Evolutionary conservation across 2,329 filamentous ascomycete genomes (phyloP).

Genomic region (Helminthosporium solani): DNA sequence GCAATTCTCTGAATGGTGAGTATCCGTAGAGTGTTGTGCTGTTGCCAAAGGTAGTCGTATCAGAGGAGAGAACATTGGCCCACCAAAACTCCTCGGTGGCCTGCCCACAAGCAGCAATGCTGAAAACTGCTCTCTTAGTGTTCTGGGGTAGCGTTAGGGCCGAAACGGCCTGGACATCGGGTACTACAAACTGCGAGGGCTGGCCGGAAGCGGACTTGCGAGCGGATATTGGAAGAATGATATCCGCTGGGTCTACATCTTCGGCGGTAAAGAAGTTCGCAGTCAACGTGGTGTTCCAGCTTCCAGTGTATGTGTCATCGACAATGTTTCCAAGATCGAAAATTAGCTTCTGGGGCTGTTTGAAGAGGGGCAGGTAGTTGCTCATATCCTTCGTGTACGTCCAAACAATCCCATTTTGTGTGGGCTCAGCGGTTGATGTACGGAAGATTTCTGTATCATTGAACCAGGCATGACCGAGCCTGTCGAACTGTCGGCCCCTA

Average conservation of each 20-base stretch:
- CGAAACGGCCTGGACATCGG: conserved; percentile 61
- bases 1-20: conserved; percentile 75
- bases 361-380: conserved; percentile 68
- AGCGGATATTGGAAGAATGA: conserved; percentile 66
- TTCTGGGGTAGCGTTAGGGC: conserved; percentile 65
- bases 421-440: conserved; percentile 80
- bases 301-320: conserved; percentile 68
- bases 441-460: conserved; percentile 79
- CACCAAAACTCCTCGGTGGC: conserved; percentile 82
- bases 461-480: conserved; percentile 73
- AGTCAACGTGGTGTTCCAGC: conserved; percentile 72
- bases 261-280: conserved; percentile 66
- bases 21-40: conserved; percentile 64
- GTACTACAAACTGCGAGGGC: conserved; percentile 68
- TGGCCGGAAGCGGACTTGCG: conserved; percentile 51
- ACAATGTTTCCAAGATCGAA: conserved; percentile 75
- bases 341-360: conserved; percentile 68
- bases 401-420: conserved; percentile 69
- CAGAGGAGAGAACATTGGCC: conserved; percentile 69
- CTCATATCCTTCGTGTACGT: conserved; percentile 79
- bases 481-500: conserved; percentile 72
- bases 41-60: conserved; percentile 59
- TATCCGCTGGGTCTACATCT: conserved; percentile 55
- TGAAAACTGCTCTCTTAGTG: conserved; percentile 68
- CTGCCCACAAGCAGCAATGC: conserved; percentile 77